phyloP scores from a whole-genome alignment of 2,329 filamentous ascomycete species.

The Apiospora arundinis region DNA sequence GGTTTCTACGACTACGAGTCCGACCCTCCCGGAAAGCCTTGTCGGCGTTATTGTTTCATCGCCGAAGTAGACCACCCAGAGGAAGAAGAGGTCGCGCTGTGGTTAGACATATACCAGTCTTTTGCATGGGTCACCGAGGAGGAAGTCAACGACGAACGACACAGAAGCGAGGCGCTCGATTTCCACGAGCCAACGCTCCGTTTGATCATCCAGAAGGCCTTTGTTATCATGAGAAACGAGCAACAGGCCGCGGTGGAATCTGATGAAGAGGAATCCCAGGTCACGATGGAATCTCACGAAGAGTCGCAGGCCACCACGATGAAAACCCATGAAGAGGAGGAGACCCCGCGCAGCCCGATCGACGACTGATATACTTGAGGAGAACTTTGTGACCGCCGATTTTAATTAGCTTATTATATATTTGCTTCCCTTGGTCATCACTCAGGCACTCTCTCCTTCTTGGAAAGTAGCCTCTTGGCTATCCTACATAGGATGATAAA shows the following conservation, averaged over 20 bases:
- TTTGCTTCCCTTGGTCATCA: too few species aligned
- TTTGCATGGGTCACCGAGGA: background rate
- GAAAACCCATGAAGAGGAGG: too few species aligned
- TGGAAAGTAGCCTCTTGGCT: too few species aligned
- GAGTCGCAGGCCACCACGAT: too few species aligned
- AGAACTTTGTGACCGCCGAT: too few species aligned
- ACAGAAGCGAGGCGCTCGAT: background rate
- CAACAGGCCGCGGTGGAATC: background rate
- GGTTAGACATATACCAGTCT: background rate
- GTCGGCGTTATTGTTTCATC: background rate
- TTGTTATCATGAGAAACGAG: background rate
- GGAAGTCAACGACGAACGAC: background rate
- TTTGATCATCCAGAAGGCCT: background rate
- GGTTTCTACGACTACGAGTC: background rate
- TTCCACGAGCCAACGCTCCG: background rate
- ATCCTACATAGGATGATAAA: too few species aligned
- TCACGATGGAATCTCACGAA: too few species aligned
- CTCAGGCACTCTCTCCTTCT: too few species aligned
- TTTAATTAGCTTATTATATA: too few species aligned
- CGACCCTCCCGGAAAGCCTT: background rate
- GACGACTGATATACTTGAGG: too few species aligned
- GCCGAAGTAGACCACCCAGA: background rate
- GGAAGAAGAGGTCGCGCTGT: background rate
- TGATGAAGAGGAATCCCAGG: too few species aligned
- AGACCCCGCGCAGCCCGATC: too few species aligned